Conservation (phyloP, 768 basidiomycete species). For the Exidia glandulosa region DNA sequence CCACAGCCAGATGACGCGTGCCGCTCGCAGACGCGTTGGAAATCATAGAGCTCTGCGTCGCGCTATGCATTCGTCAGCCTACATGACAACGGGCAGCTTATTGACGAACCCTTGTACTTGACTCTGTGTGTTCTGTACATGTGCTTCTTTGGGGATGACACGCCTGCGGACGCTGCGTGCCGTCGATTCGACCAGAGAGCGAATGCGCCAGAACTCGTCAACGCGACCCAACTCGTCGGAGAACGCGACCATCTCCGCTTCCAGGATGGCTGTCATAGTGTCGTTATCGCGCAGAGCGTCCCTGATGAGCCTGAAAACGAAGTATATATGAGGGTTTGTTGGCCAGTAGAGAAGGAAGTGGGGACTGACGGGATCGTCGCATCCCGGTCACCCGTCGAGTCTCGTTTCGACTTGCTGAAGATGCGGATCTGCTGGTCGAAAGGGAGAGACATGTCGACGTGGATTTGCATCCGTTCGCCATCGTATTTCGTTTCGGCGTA, state of each 20-base stretch:
- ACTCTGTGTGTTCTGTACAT: neutral
- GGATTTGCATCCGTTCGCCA: constrained; percentile 90
- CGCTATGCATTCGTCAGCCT: neutral
- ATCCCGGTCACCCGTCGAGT: constrained; percentile 67
- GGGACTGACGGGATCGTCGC: constrained; percentile 42
- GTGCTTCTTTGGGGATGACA: neutral
- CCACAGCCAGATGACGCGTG: constrained; percentile 56
- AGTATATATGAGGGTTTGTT: neutral
- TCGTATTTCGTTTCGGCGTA: constrained; percentile 95
- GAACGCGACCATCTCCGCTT: constrained; percentile 88
- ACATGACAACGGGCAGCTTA: neutral
- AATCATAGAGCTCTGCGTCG: constrained; percentile 29
- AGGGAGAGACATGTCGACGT: constrained; percentile 43
- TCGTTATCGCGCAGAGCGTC: constrained; percentile 32
- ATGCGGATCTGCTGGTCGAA: constrained; percentile 47
- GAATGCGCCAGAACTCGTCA: constrained; percentile 75
- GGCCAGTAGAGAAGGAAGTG: neutral
- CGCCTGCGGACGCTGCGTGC: constrained; percentile 40
- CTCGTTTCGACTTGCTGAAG: constrained; percentile 78
- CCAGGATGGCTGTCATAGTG: constrained; percentile 33
- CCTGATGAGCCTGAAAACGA: constrained; percentile 39
- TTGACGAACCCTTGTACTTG: neutral
- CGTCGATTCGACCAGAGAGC: constrained; percentile 44
- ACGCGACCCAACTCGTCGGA: constrained; percentile 43
- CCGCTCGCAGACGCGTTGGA: constrained; percentile 27